A percentile compares a stretch with the other conserved stretches of the same genome.
Conservation (phyloP, 352 stramenopile genomes). For the Pythium coloratum region DNA sequence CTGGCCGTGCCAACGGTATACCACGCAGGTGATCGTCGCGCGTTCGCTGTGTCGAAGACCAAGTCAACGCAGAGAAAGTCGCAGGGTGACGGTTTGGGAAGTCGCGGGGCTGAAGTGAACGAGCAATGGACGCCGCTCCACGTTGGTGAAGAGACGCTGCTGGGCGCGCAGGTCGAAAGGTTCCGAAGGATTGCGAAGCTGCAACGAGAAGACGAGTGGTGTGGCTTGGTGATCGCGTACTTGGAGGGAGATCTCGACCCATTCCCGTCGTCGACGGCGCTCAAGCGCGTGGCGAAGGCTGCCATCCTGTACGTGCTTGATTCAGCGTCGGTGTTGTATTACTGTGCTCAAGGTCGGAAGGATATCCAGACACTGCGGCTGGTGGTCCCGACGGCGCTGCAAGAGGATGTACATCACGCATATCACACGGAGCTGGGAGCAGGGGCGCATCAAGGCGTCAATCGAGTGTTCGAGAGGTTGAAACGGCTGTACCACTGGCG, state of each 20-base stretch:
- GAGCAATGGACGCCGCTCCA: conserved; percentile 1
- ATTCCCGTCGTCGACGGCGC: conserved; percentile 2
- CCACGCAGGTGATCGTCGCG: background rate
- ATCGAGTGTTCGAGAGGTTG: background rate
- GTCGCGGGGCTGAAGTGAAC: no score
- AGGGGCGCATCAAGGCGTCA: conserved; percentile 6
- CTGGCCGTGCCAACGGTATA: no score
- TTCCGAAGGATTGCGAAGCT: conserved; percentile 7
- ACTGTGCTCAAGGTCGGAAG: background rate
- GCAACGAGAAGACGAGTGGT: conserved; percentile 7
- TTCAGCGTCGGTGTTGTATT: background rate
- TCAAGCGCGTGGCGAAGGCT: background rate
- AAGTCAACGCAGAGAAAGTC: background rate
- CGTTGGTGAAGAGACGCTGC: background rate
- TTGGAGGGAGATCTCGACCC: background rate
- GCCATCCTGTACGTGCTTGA: background rate
- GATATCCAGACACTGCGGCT: background rate
- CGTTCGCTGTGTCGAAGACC: background rate
- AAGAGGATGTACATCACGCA: background rate
- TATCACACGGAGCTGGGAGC: background rate
- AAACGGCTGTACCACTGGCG: background rate
- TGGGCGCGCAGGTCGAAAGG: background rate
- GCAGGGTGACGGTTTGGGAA: no score
- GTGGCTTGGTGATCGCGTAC: background rate
- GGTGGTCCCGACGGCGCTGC: background rate